Percentiles rank a stretch among this genome's conserved stretches.
phyloP scores from a whole-genome alignment of 1,284 basidiomycete genomes.

The Gymnopus androsaceus region DNA sequence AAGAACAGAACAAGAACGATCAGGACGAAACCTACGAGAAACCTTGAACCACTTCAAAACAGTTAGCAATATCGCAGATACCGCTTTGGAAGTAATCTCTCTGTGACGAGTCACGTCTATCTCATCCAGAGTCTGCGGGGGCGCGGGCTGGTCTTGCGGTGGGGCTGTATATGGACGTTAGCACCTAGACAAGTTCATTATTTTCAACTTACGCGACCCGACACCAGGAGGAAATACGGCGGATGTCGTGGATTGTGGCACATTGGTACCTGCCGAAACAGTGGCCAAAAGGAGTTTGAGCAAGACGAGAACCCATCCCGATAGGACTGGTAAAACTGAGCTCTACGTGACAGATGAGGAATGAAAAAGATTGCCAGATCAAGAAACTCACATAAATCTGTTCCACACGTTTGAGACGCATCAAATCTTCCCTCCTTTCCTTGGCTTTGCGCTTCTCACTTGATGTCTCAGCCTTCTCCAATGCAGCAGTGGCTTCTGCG shows the following conservation, averaged over 20 bases:
- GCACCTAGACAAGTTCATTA: conserved; percentile 11
- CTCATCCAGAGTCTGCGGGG: conserved; percentile 86
- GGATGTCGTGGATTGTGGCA: conserved; percentile 61
- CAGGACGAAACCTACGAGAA: conserved; percentile 69
- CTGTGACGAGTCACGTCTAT: conserved; percentile 94
- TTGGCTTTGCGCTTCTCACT: conserved; percentile 64
- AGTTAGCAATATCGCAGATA: conserved; percentile 91
- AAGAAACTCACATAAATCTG: conserved; percentile 78
- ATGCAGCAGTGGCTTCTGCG: conserved; percentile 61
- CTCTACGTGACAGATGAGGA: conserved; percentile 43
- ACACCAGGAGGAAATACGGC: conserved; percentile 70
- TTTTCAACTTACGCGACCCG: conserved; percentile 58
- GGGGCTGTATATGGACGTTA: conserved; percentile 5
- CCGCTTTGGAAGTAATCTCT: conserved; percentile 96
- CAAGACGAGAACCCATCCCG: conserved; percentile 87
- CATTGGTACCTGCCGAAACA: conserved; percentile 74
- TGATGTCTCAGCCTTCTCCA: conserved; percentile 53
- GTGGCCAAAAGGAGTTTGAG: conserved; percentile 88
- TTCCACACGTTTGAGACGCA: conserved; percentile 85
- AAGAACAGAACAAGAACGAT: conserved; percentile 3
- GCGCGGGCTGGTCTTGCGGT: conserved; percentile 64
- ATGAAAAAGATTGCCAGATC: not conserved
- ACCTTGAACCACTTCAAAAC: conserved; percentile 98
- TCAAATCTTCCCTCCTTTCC: conserved; percentile 76
- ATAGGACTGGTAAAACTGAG: conserved; percentile 79